These are phyloP conservation scores for Metschnikowia continentalis DNA, from an alignment of 805 yeast species.

Conservation along the genomic window DNA sequence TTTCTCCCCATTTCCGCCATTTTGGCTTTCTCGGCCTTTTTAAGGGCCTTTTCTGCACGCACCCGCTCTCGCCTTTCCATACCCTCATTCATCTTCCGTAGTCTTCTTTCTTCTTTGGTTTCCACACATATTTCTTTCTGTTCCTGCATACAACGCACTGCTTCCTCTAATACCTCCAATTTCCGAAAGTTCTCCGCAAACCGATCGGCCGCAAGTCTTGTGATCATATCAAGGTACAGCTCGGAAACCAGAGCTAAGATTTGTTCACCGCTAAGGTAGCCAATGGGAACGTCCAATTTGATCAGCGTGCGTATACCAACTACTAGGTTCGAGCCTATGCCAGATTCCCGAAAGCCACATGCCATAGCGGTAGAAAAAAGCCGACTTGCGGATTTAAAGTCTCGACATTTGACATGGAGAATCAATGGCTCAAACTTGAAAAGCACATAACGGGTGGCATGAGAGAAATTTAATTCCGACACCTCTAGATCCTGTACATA, in stretches of 20 bases:
- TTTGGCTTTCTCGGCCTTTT: constrained; percentile 6
- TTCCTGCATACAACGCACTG: constrained; percentile 33
- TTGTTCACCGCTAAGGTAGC: constrained; percentile 37
- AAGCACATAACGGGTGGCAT: constrained; percentile 47
- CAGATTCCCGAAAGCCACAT: constrained; percentile 84
- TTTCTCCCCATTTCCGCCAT: background rate
- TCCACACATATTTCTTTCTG: constrained; percentile 26
- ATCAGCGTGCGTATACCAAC: constrained; percentile 78
- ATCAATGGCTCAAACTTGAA: constrained; percentile 85
- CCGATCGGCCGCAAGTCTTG: constrained; percentile 54
- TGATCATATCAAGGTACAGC: constrained; percentile 48
- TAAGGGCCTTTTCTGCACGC: constrained; percentile 14
- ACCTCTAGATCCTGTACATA: background rate
- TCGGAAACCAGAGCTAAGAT: constrained; percentile 45
- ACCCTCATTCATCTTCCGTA: constrained; percentile 52
- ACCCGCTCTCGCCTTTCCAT: constrained; percentile 19
- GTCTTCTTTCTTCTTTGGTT: constrained; percentile 55
- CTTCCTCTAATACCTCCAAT: constrained; percentile 43
- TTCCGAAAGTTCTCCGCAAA: constrained; percentile 63
- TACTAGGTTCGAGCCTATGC: constrained; percentile 72
- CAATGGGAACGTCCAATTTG: constrained; percentile 74
- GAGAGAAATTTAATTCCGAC: constrained; percentile 6
- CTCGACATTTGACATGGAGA: constrained; percentile 75
- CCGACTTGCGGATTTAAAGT: constrained; percentile 51
- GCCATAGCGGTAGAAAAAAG: constrained; percentile 70